These are phyloP conservation scores for Grosmannia serpens DNA, from an alignment of 2,329 filamentous ascomycete species.

Conservation along the genomic window DNA sequence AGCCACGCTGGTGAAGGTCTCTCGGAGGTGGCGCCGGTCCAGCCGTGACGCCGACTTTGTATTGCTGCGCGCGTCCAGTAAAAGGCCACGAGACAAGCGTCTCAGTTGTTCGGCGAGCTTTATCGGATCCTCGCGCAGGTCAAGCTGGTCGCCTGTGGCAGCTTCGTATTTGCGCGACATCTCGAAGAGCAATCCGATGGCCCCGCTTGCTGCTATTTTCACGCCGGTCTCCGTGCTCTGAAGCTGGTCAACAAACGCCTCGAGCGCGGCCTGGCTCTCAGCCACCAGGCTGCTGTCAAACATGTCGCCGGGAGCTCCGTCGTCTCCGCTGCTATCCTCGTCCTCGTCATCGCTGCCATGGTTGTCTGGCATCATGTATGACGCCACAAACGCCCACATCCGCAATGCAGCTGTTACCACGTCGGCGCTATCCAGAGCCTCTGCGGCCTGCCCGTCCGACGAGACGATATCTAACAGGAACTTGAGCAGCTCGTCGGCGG, in stretches of 20 bases:
- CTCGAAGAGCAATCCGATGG: conserved; percentile 76
- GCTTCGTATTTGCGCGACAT: conserved; percentile 42
- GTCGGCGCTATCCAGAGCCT: conserved; percentile 56
- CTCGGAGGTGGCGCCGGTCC: conserved; percentile 34
- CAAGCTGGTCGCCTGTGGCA: conserved; percentile 35
- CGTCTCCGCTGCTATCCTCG: conserved; percentile 47
- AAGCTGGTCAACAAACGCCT: conserved; percentile 77
- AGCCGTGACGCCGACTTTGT: conserved; percentile 39
- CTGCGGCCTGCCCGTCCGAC: conserved; percentile 63
- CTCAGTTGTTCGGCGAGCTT: conserved; percentile 34
- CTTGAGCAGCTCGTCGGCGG: conserved; percentile 59
- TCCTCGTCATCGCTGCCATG: conserved; percentile 58
- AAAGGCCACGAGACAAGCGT: conserved; percentile 30
- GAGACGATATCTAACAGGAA: conserved; percentile 68
- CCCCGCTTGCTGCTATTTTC: conserved; percentile 65
- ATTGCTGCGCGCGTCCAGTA: background rate
- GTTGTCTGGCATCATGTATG: conserved; percentile 40
- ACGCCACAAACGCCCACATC: conserved; percentile 70
- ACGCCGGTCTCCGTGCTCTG: conserved; percentile 61
- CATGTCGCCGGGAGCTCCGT: conserved; percentile 44
- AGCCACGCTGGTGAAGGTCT: conserved; percentile 37
- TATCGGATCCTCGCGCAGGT: conserved; percentile 39
- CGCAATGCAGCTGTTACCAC: conserved; percentile 66
- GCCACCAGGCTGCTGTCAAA: conserved; percentile 46
- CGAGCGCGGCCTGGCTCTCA: conserved; percentile 59